Evolutionary conservation across 1,284 basidiomycete genomes (phyloP).

Genomic region (Naganishia liquefaciens): DNA sequence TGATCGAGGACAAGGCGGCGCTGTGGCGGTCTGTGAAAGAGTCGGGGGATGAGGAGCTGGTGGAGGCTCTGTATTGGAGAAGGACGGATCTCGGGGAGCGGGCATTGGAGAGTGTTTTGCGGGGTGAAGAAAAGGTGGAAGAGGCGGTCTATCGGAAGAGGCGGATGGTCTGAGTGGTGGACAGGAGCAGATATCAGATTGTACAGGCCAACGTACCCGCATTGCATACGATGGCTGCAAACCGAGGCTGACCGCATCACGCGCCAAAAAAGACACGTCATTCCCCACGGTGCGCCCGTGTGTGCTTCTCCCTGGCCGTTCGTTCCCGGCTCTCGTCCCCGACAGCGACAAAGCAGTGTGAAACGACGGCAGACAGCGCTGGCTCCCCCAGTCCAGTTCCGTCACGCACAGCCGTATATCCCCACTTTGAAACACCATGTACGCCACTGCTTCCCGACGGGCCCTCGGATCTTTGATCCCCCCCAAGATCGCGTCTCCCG

Average conservation of each 20-base stretch:
- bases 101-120: neutral
- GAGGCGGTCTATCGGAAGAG: neutral
- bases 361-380: neutral
- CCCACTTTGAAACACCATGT: conserved; percentile 58
- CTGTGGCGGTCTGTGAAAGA: neutral
- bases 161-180: neutral
- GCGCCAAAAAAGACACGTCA: neutral
- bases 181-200: too few relatives aligned
- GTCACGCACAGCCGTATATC: conserved; percentile 13
- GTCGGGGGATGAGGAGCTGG: neutral
- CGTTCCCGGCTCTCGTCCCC: neutral
- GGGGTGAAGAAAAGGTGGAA: conserved; percentile 2
- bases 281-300: conserved; percentile 6
- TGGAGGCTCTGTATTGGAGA: conserved; percentile 11
- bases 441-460: conserved; percentile 77
- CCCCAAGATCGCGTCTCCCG: conserved; percentile 90
- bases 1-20: neutral
- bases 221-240: too few relatives aligned
- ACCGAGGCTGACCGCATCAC: too few relatives aligned
- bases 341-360: conserved; percentile 17
- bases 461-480: conserved; percentile 80
- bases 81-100: neutral
- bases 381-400: neutral
- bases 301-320: neutral
- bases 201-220: too few relatives aligned